These are phyloP conservation scores for Trametes pubescens DNA, from an alignment of 1,284 basidiomycete species.

Conservation along the genomic window DNA sequence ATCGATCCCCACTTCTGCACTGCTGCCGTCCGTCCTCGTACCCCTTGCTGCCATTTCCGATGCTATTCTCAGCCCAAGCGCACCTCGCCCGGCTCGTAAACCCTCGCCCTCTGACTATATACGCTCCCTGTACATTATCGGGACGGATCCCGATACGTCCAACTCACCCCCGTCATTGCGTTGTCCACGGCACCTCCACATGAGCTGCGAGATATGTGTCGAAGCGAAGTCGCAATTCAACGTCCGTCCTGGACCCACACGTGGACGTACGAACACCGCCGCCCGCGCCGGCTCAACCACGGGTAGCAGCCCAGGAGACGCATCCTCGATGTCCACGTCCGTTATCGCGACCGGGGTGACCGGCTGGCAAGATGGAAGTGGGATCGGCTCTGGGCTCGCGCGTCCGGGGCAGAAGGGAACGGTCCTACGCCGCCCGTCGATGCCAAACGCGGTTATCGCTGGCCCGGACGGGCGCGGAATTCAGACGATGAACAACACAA, in stretches of 20 bases:
- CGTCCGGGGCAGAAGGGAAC: conserved; percentile 61
- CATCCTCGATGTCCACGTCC: conserved; percentile 20
- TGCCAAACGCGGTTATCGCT: conserved; percentile 22
- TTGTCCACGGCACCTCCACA: conserved; percentile 76
- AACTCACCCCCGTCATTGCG: conserved; percentile 70
- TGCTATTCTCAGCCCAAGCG: conserved; percentile 25
- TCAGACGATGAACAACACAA: conserved; percentile 60
- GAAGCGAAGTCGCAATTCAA: conserved; percentile 52
- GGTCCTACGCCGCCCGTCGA: conserved; percentile 56
- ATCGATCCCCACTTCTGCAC: conserved; percentile 39
- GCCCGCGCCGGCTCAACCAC: conserved; percentile 36
- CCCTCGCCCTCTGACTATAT: conserved; percentile 53
- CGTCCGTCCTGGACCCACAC: conserved; percentile 29
- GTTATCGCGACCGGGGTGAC: conserved; percentile 59
- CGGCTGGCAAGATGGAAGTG: conserved; percentile 75
- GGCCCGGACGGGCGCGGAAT: conserved; percentile 31
- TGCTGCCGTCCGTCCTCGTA: conserved; percentile 49
- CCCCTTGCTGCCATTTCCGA: conserved; percentile 49
- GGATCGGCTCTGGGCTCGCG: conserved; percentile 72
- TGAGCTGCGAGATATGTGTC: conserved; percentile 76
- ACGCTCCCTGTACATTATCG: conserved; percentile 61
- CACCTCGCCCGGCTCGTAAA: conserved; percentile 27
- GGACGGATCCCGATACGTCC: conserved; percentile 67
- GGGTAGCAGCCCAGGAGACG: conserved; percentile 39
- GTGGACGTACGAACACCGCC: conserved; percentile 31